Base-by-base conservation (phyloP, 257 asterid genomes). In the Apocynum venetum region DNA sequence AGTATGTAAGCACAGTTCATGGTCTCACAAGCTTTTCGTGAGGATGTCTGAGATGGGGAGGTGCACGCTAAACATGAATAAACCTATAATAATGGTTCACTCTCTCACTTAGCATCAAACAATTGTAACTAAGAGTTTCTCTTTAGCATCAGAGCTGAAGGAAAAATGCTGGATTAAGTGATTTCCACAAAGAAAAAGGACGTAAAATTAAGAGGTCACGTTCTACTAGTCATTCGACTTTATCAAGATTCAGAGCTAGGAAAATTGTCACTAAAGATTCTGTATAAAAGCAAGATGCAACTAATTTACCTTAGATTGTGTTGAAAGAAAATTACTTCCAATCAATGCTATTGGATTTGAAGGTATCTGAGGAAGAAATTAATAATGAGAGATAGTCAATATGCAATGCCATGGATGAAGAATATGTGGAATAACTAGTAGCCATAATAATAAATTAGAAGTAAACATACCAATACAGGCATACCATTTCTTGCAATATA, bases 401-500 rank as follows among this genome's bases (percentile, higher is more conserved):
- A 59, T 60, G 59, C 47, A 81, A 77, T 56, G 53, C 56, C 31
- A 25, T 25, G 31, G 53, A 66, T 66, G 31, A 40, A 66, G 71
- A 66, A 40, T 38, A 66, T 66, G 20, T 1, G 31, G 71, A 66
- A 55, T 41, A 60, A 76, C 57, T n/a, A 57, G 71, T 56, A 79
- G 55, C 76, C 63, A 31, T 1, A 57, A 52, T 51, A 68, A 74
- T 44, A 74, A 60, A 31, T 43, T 41, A 59, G 51, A 63, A 55
- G 73, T 15, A 71, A 80, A 56, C 88, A 76, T 89, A 94, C 98
- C 94, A 87, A 84, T 68, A 84, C 73, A 3, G 97, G 98, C 78
- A 71, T 63, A 81, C 96, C 97, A 82, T 92, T 83, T 86, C 88
- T 91, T 68, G 91, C 97, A 77, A 94, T 86, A 80, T 94, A 92